Evolutionary conservation across 2,329 filamentous ascomycete species (phyloP).

Genomic region (Phyllosticta capitalensis): DNA sequence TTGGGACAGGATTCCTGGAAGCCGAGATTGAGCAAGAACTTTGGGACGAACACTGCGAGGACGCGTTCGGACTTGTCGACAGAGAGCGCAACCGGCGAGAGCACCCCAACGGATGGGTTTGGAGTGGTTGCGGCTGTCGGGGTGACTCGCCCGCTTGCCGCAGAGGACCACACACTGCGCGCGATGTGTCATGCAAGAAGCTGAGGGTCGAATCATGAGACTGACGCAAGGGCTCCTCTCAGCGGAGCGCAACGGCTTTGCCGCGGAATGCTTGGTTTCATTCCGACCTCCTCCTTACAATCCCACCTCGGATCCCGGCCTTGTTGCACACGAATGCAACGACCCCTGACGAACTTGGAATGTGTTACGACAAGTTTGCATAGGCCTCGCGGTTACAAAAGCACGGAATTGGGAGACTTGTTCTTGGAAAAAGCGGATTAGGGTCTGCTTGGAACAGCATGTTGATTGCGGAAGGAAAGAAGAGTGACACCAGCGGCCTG

Average conservation of each 20-base stretch:
- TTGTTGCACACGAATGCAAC: not conserved
- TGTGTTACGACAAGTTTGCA: not conserved
- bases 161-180: slow-evolving; percentile 2
- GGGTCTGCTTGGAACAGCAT: not conserved
- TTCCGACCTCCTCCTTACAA: not conserved
- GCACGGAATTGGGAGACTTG: not conserved
- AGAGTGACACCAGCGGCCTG: not conserved
- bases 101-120: slow-evolving; percentile 2
- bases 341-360: not conserved
- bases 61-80: not conserved
- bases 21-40: slow-evolving; percentile 2
- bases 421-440: not conserved
- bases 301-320: not conserved
- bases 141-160: slow-evolving; percentile 2
- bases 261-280: not conserved
- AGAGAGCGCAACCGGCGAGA: not conserved
- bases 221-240: not conserved
- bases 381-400: not conserved
- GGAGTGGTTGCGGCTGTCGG: slow-evolving; percentile 2
- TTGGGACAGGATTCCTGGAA: not conserved
- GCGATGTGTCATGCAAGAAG: slow-evolving; percentile 5
- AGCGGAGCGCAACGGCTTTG: not conserved
- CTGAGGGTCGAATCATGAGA: not conserved
- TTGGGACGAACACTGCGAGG: slow-evolving; percentile 3
- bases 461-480: not conserved